Evolutionary conservation across 192 early-diverging fungal species (phyloP).

Genomic region (Coemansia sp.): DNA sequence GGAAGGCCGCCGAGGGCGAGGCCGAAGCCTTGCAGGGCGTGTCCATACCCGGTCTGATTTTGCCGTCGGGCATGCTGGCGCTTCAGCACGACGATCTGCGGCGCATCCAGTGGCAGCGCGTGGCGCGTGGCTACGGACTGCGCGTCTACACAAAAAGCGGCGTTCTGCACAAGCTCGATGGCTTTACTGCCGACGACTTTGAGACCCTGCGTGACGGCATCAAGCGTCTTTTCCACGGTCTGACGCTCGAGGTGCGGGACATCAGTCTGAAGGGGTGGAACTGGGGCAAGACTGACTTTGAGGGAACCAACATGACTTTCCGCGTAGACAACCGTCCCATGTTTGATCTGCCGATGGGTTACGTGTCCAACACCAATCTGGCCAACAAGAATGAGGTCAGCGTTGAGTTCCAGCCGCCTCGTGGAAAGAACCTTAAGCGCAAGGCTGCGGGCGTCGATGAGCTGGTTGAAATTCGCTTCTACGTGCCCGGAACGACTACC

Average conservation of each 20-base stretch:
- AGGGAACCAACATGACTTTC: conserved; percentile 77
- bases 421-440: conserved; percentile 56
- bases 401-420: conserved; percentile 80
- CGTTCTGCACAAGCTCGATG: conserved; percentile 82
- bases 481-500: conserved; percentile 78
- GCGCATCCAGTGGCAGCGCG: conserved; percentile 75
- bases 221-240: conserved; percentile 67
- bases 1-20: conserved; percentile 53
- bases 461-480: conserved; percentile 89
- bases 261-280: conserved; percentile 92
- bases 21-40: conserved; percentile 29
- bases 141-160: conserved; percentile 74
- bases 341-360: conserved; percentile 87
- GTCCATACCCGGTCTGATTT: conserved; percentile 27
- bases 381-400: conserved; percentile 89
- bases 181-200: conserved; percentile 75
- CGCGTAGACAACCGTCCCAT: conserved; percentile 74
- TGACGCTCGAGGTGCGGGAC: conserved; percentile 78
- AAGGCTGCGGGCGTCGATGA: conserved; percentile 64
- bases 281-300: conserved; percentile 90
- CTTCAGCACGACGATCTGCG: conserved; percentile 62
- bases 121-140: conserved; percentile 82
- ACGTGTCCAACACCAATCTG: conserved; percentile 83
- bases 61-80: conserved; percentile 36
- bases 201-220: conserved; percentile 75